Evolutionary conservation across 2,329 filamentous ascomycete species (phyloP), one percentile per base, ranked within the genome.

Genomic region (Bipolaris oryzae): DNA sequence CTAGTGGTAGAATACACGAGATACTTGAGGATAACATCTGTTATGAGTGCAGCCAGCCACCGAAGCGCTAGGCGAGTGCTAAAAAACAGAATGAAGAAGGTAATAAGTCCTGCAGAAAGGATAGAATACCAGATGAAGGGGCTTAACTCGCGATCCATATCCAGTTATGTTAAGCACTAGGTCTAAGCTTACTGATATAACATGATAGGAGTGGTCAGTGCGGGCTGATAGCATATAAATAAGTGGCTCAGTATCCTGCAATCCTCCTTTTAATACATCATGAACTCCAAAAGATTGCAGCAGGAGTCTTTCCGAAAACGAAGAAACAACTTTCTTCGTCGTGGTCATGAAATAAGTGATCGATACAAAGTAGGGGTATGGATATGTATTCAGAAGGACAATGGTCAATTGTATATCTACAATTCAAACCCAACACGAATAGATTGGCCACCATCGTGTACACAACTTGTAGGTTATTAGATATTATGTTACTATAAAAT

Each of bases 331-430:
- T 66, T 55, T 18, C 51, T 66, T 18, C 37, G 52, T 20, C 44
- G 45, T 18, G 38, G 58, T 23, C 13, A 66, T 53, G 31, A 66
- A 38, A 58, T 66, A 25, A 63, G 58, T 41, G 9, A 34, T 10
- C 28, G 23, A 5, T 66, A 66, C 15, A 58, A 62, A 37, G 58
- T 61, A 34, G 21, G 21, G 25, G 50, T 66, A 3, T 66, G 15
- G 35, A 41, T 66, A 44, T 66, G 33, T 35, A 66, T 66, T 45
- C 16, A 41, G n/a, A 66, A 58, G n/a, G 28, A 57, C n/a, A 65
- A 63, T 43, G 28, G 61, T 16, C 35, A 64, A 44, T 38, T 53
- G 16, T 62, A 60, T 46, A 44, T 66, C 0, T 66, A 63, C 25
- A 66, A 61, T 52, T 66, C 33, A 16, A 11, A 56, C 50, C 52